Evolutionary conservation across 306 rosid genomes (phyloP), one percentile per base, ranked within the genome.

Genomic region (Gastrolobium villosum): DNA sequence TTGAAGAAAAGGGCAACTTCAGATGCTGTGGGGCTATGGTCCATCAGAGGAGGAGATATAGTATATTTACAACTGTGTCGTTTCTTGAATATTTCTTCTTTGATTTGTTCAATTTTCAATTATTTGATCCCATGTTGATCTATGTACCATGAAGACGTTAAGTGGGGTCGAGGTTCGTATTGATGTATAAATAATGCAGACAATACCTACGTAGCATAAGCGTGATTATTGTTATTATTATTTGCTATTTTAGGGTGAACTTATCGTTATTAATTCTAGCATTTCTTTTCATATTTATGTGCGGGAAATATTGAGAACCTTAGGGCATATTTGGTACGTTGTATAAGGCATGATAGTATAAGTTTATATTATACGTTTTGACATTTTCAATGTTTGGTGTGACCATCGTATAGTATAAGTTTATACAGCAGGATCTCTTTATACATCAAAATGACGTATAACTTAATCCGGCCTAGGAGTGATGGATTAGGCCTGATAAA

Each of bases 151-250:
- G 41, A 30, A 45, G 35, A 31, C 1, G 53, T 20, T 20, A 8
- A 32, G 59, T 74, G 79, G 53, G 66, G 56, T 14, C 67, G n/a
- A 31, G 56, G 56, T 56, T 56, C 36, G 40, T 40, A 34, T 40
- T 49, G 64, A 71, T 37, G 50, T 14, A 20, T 2, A 37, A 39
- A 26, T 10, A 20, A 10, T 54, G 77, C 41, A 39, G 43, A 45
- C 50, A 54, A 20, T 20, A 26, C 15, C 60, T 11, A 7, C 61
- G 8, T 4, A 7, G 45, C 13, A n/a, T 34, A 14, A 13, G 44
- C 59, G 20, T 69, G 35, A 49, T 5, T 15, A 0, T 53, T 50
- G 5, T n/a, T 52, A n/a, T n/a, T 6, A 53, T 20, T 20, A 53
- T 52, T 52, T 32, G 49, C 49, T 36, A 36, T 36, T 59, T 57